phyloP scores from a whole-genome alignment of 2,329 filamentous ascomycete genomes.

The Exserohilum rostratum region DNA sequence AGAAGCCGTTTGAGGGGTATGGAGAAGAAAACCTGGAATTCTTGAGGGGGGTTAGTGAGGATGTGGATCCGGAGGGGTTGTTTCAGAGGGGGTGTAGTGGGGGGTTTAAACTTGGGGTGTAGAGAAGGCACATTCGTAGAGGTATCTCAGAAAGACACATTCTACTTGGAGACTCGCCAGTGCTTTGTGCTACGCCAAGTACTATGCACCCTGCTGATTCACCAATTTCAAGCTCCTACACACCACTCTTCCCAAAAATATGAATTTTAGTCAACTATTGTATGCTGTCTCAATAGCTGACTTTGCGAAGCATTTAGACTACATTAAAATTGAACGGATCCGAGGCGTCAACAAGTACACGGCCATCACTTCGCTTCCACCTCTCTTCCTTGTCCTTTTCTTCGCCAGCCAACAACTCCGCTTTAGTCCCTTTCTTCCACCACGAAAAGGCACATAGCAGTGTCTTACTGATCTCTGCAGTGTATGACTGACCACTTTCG shows the following conservation, averaged over 20 bases:
- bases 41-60: constrained; percentile 35
- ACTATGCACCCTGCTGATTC: no score
- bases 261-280: no score
- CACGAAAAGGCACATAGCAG: background rate
- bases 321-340: background rate
- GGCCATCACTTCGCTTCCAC: background rate
- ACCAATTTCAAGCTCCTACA: no score
- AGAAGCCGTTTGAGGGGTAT: constrained; percentile 45
- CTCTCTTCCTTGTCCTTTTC: background rate
- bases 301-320: background rate
- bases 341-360: background rate
- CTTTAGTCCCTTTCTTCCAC: background rate
- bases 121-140: no score
- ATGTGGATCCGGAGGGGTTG: constrained; percentile 45
- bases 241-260: no score
- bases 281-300: no score
- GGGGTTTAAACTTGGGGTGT: constrained; percentile 40
- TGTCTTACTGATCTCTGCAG: background rate
- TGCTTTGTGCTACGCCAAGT: no score
- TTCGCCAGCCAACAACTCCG: background rate
- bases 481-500: background rate
- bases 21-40: constrained; percentile 36
- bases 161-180: no score
- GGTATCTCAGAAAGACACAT: no score
- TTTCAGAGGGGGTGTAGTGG: constrained; percentile 46